Conservation (phyloP, 345 rosid species). For the Eucalyptus brandiana region DNA sequence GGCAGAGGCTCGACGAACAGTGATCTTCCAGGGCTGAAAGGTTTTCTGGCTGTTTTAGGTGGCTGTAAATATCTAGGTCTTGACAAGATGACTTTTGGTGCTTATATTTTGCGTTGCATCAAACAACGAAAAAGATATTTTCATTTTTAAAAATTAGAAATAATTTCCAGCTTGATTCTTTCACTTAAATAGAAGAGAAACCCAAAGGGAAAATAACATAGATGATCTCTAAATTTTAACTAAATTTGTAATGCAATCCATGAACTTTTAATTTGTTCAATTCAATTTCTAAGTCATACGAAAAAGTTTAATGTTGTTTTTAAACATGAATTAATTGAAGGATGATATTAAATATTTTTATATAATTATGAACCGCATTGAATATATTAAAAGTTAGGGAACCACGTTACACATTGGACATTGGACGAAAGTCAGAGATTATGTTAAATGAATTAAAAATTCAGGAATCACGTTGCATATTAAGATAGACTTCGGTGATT, state of each 20-base stretch:
- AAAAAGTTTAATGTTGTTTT: too few relatives aligned
- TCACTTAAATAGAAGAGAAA: not conserved
- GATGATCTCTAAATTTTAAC: too few relatives aligned
- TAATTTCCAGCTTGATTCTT: not conserved
- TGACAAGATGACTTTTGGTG: not conserved
- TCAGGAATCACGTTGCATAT: rapidly evolving
- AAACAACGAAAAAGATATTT: not conserved
- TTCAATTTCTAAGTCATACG: too few relatives aligned
- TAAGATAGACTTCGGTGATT: too few relatives aligned
- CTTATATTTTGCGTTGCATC: not conserved
- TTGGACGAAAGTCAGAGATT: rapidly evolving
- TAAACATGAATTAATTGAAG: too few relatives aligned
- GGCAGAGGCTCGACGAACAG: not conserved
- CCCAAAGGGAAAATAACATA: too few relatives aligned
- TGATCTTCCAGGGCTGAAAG: not conserved
- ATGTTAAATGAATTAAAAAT: too few relatives aligned
- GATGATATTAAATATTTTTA: too few relatives aligned
- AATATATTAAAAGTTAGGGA: too few relatives aligned
- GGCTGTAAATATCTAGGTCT: not conserved
- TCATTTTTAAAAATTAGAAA: not conserved
- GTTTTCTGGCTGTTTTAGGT: not conserved
- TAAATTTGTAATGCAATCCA: too few relatives aligned
- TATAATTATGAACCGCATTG: too few relatives aligned
- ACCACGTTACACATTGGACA: rapidly evolving
- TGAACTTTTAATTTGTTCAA: too few relatives aligned